These are phyloP conservation scores for Monosporascus cannonballus DNA, from an alignment of 2,329 filamentous ascomycete species.

Conservation along the genomic window DNA sequence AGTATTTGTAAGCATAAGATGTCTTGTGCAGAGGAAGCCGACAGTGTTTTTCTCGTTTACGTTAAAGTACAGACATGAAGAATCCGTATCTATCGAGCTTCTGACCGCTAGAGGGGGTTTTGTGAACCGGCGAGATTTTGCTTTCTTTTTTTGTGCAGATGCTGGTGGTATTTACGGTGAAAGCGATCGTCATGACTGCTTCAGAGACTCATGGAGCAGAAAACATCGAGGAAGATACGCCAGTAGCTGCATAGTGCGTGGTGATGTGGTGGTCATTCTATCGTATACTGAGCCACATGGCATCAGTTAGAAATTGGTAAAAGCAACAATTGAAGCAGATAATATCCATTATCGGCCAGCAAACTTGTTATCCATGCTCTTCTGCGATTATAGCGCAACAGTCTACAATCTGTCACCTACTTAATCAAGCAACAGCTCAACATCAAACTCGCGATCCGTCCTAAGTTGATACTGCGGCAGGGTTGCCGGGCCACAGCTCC, in stretches of 20 bases:
- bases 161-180: conserved; percentile 1
- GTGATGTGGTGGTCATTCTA: neutral
- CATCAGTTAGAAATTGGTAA: neutral
- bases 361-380: too few species aligned
- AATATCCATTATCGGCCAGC: too few species aligned
- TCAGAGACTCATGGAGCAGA: neutral
- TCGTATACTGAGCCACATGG: neutral
- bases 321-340: neutral
- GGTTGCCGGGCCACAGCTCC: conserved; percentile 54
- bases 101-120: neutral
- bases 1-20: conserved; percentile 27
- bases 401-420: neutral
- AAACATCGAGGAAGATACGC: neutral
- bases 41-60: neutral
- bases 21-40: neutral
- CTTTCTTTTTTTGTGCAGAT: neutral
- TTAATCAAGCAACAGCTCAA: conserved; percentile 39
- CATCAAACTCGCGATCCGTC: conserved; percentile 34
- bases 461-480: conserved; percentile 40
- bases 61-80: neutral
- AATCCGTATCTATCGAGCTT: conserved; percentile 1
- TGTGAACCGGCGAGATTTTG: conserved; percentile 3
- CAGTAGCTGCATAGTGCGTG: neutral
- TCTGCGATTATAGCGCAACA: too few species aligned
- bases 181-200: neutral